Conservation (phyloP, 345 rosid genomes). For the Camelina hispida region DNA sequence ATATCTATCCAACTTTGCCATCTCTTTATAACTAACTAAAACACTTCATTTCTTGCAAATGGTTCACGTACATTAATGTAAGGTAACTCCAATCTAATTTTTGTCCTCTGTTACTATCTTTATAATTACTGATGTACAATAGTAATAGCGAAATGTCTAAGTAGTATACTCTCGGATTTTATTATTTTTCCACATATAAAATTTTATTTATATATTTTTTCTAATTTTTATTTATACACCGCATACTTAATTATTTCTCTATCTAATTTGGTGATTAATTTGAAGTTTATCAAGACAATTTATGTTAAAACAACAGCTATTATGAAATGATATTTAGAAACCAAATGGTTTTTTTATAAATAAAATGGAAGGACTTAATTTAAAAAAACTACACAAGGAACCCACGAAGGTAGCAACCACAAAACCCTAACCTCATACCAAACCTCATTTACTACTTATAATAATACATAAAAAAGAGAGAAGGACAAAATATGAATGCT, state of each 20-base stretch:
- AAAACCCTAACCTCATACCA: background rate
- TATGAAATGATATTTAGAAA: background rate
- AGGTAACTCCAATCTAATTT: too few relatives aligned
- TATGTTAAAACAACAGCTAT: background rate
- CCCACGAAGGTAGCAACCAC: background rate
- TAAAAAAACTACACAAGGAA: background rate
- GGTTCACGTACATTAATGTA: too few relatives aligned
- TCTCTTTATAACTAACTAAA: too few relatives aligned
- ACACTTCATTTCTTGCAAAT: background rate
- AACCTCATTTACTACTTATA: background rate
- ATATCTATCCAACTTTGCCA: too few relatives aligned
- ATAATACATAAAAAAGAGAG: background rate
- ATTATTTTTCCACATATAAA: too few relatives aligned
- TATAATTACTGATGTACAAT: too few relatives aligned
- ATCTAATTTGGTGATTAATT: background rate
- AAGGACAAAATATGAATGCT: background rate
- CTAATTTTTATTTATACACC: too few relatives aligned
- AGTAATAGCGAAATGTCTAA: too few relatives aligned
- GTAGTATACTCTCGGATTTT: too few relatives aligned
- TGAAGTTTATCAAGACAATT: background rate
- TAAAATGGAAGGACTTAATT: background rate
- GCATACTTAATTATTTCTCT: background rate
- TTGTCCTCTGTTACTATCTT: too few relatives aligned
- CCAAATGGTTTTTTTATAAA: background rate
- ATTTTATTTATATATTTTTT: too few relatives aligned